Conservation (phyloP, 805 yeast species). For the Metschnikowia similis region DNA sequence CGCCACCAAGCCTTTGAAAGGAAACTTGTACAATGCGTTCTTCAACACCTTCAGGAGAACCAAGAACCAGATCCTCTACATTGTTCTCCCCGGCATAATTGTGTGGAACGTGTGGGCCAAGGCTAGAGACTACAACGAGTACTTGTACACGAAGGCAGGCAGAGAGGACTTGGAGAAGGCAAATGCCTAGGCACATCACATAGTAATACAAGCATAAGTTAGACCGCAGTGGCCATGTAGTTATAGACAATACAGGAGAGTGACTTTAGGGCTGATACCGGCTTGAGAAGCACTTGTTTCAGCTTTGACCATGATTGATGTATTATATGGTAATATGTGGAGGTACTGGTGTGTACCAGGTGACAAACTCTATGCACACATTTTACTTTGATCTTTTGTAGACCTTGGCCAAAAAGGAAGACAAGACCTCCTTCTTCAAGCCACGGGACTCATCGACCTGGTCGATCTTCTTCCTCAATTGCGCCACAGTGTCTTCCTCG, state of each 20-base stretch:
- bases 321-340: too few relatives aligned
- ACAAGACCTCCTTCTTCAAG: slow-evolving; percentile 82
- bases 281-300: too few relatives aligned
- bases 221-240: too few relatives aligned
- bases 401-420: slow-evolving; percentile 81
- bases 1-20: slow-evolving; percentile 90
- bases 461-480: slow-evolving; percentile 62
- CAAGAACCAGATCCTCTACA: slow-evolving; percentile 74
- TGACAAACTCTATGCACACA: not conserved
- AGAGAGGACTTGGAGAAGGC: slow-evolving; percentile 85
- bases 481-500: slow-evolving; percentile 71
- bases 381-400: slow-evolving; percentile 83
- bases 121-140: slow-evolving; percentile 88
- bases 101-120: slow-evolving; percentile 84
- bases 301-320: too few relatives aligned
- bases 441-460: slow-evolving; percentile 85
- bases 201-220: slow-evolving; percentile 4
- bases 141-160: slow-evolving; percentile 96
- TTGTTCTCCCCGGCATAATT: slow-evolving; percentile 71
- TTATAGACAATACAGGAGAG: too few relatives aligned
- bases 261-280: too few relatives aligned
- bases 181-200: slow-evolving; percentile 27
- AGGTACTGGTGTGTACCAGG: too few relatives aligned
- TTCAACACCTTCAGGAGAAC: slow-evolving; percentile 95
- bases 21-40: slow-evolving; percentile 76